Percentiles rank a stretch among this genome's conserved stretches.
These are phyloP conservation scores for Betula pendula DNA, from an alignment of 306 rosid genomes.

Conservation along the genomic window DNA sequence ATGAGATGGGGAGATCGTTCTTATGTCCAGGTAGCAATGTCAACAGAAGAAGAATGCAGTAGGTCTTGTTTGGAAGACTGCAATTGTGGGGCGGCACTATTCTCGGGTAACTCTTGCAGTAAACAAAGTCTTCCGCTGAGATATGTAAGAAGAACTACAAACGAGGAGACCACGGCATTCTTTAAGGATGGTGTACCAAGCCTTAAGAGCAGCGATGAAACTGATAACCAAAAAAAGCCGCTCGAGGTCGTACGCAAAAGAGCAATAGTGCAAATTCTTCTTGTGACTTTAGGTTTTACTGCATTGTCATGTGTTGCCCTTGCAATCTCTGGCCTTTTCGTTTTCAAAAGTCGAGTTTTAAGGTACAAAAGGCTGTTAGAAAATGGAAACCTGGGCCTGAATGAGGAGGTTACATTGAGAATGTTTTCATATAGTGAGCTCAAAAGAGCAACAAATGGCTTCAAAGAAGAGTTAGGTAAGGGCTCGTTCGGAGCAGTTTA, in stretches of 20 bases:
- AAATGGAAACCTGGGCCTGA: background rate
- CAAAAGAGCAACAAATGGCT: conserved; percentile 19
- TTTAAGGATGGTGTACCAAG: background rate
- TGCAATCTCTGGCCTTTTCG: background rate
- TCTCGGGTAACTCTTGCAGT: background rate
- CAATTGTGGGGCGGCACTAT: background rate
- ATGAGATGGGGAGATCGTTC: fast-evolving
- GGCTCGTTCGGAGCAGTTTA: background rate
- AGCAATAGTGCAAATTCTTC: background rate
- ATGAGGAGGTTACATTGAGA: conserved; percentile 15
- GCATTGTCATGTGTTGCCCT: background rate
- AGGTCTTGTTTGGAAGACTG: background rate
- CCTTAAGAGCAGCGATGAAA: background rate
- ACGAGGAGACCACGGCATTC: background rate
- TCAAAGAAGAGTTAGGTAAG: conserved; percentile 18
- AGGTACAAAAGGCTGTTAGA: conserved; percentile 14
- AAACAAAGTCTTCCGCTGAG: background rate
- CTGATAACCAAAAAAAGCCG: no score
- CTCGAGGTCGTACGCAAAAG: background rate
- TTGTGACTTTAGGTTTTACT: background rate
- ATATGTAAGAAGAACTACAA: fast-evolving
- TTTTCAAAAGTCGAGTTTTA: conserved; percentile 10
- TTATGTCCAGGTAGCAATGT: background rate
- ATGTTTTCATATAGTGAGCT: conserved; percentile 23
- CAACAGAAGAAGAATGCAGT: background rate